A percentile compares a stretch with the other conserved stretches of the same genome.
These are phyloP conservation scores for Setaria viridis DNA, from an alignment of 202 grass and related monocot species.

Conservation along the genomic window DNA sequence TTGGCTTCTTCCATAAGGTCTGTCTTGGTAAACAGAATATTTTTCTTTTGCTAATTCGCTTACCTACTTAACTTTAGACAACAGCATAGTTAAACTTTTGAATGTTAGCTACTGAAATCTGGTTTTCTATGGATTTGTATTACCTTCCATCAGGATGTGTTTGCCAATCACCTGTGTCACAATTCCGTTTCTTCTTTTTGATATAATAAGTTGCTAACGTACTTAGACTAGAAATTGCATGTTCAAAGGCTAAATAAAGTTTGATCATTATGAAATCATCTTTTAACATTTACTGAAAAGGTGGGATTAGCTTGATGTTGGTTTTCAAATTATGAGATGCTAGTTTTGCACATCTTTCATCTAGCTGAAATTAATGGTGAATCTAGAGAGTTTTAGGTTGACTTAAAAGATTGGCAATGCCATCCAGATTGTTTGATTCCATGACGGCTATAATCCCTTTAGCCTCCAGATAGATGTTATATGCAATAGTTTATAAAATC, in stretches of 20 bases:
- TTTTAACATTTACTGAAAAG: background rate
- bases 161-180: background rate
- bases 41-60: background rate
- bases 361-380: background rate
- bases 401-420: background rate
- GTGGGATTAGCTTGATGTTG: background rate
- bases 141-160: background rate
- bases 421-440: background rate
- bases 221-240: background rate
- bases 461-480: background rate
- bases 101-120: background rate
- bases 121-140: background rate
- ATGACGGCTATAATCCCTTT: no score
- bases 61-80: constrained; percentile 11
- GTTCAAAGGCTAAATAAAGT: constrained; percentile 9
- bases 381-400: background rate
- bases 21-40: constrained; percentile 1
- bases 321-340: constrained; percentile 5
- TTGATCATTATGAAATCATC: background rate
- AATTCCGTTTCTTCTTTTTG: constrained; percentile 5
- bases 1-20: constrained; percentile 63
- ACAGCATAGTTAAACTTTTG: constrained; percentile 4
- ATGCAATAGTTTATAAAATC: background rate
- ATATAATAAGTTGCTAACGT: background rate
- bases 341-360: background rate